Conservation (phyloP, 345 rosid species). For the Sapria himalayana region DNA sequence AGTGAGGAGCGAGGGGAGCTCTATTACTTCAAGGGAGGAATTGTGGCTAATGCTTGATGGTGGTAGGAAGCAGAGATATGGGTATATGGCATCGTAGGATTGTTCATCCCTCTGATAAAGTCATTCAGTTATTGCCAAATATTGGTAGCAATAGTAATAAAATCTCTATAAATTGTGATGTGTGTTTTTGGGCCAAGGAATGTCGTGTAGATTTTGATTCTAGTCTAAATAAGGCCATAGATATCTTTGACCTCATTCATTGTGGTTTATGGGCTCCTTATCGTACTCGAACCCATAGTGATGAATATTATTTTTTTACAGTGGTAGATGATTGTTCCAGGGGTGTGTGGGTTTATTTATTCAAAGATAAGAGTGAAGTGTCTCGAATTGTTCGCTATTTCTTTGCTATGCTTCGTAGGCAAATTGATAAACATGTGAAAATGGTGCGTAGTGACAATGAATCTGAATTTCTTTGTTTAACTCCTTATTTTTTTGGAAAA, state of each 20-base stretch:
- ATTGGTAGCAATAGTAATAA: too few relatives aligned
- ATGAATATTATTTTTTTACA: background rate
- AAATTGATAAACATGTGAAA: slow-evolving; percentile 1
- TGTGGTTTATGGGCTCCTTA: slow-evolving; percentile 3
- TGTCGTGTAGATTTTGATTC: too few relatives aligned
- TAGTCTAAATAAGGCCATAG: too few relatives aligned
- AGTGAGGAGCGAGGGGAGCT: too few relatives aligned
- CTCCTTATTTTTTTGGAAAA: background rate
- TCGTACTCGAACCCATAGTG: background rate
- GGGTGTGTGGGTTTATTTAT: background rate
- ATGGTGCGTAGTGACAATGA: slow-evolving; percentile 1
- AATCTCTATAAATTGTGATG: too few relatives aligned
- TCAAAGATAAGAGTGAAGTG: background rate
- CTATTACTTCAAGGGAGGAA: too few relatives aligned
- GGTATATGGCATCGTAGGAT: too few relatives aligned
- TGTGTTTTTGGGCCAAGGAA: too few relatives aligned
- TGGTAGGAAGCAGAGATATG: too few relatives aligned
- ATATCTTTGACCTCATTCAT: slow-evolving; percentile 1
- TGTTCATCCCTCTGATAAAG: too few relatives aligned
- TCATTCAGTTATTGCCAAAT: too few relatives aligned
- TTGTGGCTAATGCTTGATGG: too few relatives aligned
- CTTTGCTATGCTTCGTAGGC: background rate
- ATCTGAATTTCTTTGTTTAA: background rate
- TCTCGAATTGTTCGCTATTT: background rate
- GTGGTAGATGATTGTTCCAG: background rate